Evolutionary conservation across 192 early-diverging fungal genomes (phyloP).

Genomic region (Oehlia diaphana): DNA sequence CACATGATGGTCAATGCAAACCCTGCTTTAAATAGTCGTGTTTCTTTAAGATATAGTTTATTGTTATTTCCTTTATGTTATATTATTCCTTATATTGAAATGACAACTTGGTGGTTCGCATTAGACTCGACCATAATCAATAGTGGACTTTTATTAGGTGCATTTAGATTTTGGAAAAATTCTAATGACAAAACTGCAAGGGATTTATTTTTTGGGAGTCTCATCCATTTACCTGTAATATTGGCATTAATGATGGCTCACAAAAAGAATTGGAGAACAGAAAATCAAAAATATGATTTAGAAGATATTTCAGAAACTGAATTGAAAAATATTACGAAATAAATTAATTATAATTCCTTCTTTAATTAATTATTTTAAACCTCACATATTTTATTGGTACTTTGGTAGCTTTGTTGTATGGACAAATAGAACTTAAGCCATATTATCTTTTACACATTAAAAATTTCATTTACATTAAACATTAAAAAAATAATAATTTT

Average conservation of each 20-base stretch:
- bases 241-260: constrained; percentile 89
- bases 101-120: constrained; percentile 80
- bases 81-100: constrained; percentile 61
- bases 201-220: constrained; percentile 86
- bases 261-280: constrained; percentile 54
- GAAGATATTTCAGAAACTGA: background rate
- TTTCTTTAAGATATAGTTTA: constrained; percentile 78
- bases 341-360: too few relatives aligned
- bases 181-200: constrained; percentile 81
- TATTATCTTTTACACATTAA: too few relatives aligned
- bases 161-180: constrained; percentile 78
- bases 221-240: constrained; percentile 86
- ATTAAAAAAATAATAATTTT: too few relatives aligned
- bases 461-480: too few relatives aligned
- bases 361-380: too few relatives aligned
- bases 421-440: too few relatives aligned
- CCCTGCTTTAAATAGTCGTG: constrained; percentile 86
- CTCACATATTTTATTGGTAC: too few relatives aligned
- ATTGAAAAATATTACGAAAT: background rate
- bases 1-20: constrained; percentile 90
- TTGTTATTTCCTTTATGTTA: constrained; percentile 72
- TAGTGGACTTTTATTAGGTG: constrained; percentile 66
- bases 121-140: constrained; percentile 77
- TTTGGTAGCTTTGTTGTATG: too few relatives aligned
- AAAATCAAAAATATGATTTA: constrained; percentile 28